Evolutionary conservation across 331 rosid species (phyloP).

Genomic region (Quercus tomentella): DNA sequence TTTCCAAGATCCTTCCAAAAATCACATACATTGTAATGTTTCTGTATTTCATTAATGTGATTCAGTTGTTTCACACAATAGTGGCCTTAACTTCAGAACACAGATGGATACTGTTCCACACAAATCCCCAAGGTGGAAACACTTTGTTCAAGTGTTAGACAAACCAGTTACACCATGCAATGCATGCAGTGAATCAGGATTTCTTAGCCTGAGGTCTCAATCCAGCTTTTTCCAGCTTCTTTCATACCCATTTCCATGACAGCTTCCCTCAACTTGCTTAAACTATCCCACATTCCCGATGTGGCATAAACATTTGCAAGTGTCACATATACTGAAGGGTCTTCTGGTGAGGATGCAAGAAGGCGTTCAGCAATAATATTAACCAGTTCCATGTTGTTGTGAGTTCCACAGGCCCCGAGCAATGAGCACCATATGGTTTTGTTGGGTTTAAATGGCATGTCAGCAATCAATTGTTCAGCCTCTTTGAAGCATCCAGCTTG

Average conservation of each 20-base stretch:
- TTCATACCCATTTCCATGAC: conserved; percentile 48
- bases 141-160: not conserved
- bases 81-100: conserved; percentile 17
- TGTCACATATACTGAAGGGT: conserved; percentile 65
- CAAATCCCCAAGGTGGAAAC: conserved; percentile 1
- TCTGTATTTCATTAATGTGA: not conserved
- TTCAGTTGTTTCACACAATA: conserved; percentile 18
- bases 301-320: conserved; percentile 73
- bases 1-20: not conserved
- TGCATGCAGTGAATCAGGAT: conserved; percentile 6
- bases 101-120: not conserved
- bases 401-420: conserved; percentile 67
- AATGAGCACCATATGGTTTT: conserved; percentile 67
- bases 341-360: conserved; percentile 52
- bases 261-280: conserved; percentile 59
- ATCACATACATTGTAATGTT: not conserved
- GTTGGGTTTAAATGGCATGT: conserved; percentile 73
- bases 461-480: conserved; percentile 47
- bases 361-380: conserved; percentile 47
- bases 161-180: conserved; percentile 15
- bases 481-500: conserved; percentile 62
- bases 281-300: conserved; percentile 72
- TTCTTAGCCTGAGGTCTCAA: conserved; percentile 57
- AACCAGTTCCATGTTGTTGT: conserved; percentile 54
- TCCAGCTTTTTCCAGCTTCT: conserved; percentile 86